Evolutionary conservation across 2,329 filamentous ascomycete species (phyloP).

Genomic region (Phaeosphaeriaceae sp.): DNA sequence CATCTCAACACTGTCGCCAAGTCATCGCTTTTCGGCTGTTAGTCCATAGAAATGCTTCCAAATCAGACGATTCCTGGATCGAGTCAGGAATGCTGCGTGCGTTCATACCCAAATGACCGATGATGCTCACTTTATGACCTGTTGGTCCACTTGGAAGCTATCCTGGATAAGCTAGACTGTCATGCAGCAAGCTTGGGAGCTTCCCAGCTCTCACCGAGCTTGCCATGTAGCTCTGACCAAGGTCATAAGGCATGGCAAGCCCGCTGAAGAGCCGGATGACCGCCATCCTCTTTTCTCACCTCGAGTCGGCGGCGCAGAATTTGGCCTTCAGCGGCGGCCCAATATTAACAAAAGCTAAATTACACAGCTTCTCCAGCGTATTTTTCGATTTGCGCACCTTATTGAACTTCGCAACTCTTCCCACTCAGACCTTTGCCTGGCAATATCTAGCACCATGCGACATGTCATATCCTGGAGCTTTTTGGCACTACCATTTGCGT

Average conservation of each 20-base stretch:
- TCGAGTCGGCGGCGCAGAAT: conserved; percentile 10
- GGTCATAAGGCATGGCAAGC: conserved; percentile 34
- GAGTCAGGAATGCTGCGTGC: not conserved
- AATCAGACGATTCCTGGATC: not conserved
- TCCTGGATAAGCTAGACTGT: conserved; percentile 36
- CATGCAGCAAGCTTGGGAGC: conserved; percentile 35
- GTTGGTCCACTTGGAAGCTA: conserved; percentile 23
- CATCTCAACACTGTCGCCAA: conserved; percentile 34
- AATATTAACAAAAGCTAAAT: conserved; percentile 18
- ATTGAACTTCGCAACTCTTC: not conserved
- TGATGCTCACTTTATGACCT: conserved; percentile 28
- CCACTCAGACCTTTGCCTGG: not conserved
- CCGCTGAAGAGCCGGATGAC: conserved; percentile 19
- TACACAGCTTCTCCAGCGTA: not conserved
- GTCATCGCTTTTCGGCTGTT: conserved; percentile 11
- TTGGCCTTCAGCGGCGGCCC: conserved; percentile 1
- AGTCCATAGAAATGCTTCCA: conserved; percentile 17
- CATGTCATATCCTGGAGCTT: conserved; percentile 14
- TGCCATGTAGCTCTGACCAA: conserved; percentile 26
- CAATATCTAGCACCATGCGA: conserved; percentile 20
- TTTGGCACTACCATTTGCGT: conserved; percentile 17
- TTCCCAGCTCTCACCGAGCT: conserved; percentile 31
- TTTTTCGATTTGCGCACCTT: conserved; percentile 1
- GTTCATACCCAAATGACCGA: conserved; percentile 12
- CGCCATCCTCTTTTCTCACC: conserved; percentile 10